A percentile compares a stretch with the other conserved stretches of the same genome.
These are phyloP conservation scores for Clarireedia sp. DNA, from an alignment of 2,329 filamentous ascomycete genomes.

Conservation along the genomic window DNA sequence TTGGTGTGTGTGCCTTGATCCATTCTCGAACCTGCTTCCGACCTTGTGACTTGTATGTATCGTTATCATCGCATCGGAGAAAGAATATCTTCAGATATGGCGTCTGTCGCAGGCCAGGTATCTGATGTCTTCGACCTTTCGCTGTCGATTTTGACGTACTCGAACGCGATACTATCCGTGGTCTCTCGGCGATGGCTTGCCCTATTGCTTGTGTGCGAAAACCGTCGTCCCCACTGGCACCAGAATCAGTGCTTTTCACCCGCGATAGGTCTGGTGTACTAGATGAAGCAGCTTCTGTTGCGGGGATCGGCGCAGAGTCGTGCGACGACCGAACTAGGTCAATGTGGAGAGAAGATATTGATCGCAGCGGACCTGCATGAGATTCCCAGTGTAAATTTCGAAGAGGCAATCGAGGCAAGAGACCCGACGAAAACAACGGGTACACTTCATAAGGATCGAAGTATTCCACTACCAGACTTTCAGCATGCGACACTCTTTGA, in stretches of 20 bases:
- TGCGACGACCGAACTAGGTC: slow-evolving; percentile 62
- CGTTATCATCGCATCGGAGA: slow-evolving; percentile 90
- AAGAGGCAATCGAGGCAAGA: slow-evolving; percentile 73
- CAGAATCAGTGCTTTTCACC: slow-evolving; percentile 32
- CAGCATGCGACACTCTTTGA: slow-evolving; percentile 7
- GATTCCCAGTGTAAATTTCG: slow-evolving; percentile 97
- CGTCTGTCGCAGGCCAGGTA: slow-evolving; percentile 84
- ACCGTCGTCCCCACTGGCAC: slow-evolving; percentile 43
- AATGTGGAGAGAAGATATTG: slow-evolving; percentile 86
- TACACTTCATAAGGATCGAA: slow-evolving; percentile 89
- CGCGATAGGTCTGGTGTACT: slow-evolving; percentile 27
- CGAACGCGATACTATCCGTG: slow-evolving; percentile 15
- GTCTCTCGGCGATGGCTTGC: slow-evolving; percentile 26
- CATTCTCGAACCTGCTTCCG: slow-evolving; percentile 79
- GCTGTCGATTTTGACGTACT: slow-evolving; percentile 23
- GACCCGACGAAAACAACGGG: slow-evolving; percentile 67
- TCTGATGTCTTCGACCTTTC: slow-evolving; percentile 75
- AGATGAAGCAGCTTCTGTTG: slow-evolving; percentile 30
- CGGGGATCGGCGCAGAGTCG: slow-evolving; percentile 32
- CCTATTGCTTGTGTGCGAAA: slow-evolving; percentile 51
- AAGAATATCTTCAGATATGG: slow-evolving; percentile 89
- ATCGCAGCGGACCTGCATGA: slow-evolving; percentile 79
- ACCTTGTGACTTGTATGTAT: slow-evolving; percentile 77
- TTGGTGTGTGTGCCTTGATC: slow-evolving; percentile 69
- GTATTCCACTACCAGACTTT: slow-evolving; percentile 67